These are phyloP conservation scores for Lasiodiplodia gonubiensis DNA, from an alignment of 2,329 filamentous ascomycete genomes.

Conservation along the genomic window DNA sequence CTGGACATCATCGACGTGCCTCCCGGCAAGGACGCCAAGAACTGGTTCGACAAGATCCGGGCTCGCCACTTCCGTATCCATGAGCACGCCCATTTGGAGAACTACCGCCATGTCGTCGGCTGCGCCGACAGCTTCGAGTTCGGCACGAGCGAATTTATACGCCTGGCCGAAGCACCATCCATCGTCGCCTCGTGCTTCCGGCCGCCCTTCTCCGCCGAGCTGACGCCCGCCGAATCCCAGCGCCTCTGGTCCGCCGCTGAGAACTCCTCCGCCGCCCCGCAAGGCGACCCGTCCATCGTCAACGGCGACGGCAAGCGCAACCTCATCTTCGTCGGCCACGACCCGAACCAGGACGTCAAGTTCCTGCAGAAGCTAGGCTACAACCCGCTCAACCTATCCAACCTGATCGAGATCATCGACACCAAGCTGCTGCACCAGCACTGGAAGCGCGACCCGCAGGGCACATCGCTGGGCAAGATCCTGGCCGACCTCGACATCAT, in stretches of 20 bases:
- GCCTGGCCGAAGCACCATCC: conserved; percentile 50
- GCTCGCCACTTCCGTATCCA: conserved; percentile 77
- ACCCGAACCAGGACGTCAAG: conserved; percentile 68
- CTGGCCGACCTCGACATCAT: conserved; percentile 68
- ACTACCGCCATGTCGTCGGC: conserved; percentile 71
- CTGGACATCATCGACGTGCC: conserved; percentile 58
- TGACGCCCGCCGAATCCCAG: conserved; percentile 3
- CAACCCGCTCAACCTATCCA: conserved; percentile 59
- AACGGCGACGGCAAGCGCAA: conserved; percentile 55
- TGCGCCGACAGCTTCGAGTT: conserved; percentile 79
- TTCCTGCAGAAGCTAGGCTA: conserved; percentile 72
- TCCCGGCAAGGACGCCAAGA: conserved; percentile 65
- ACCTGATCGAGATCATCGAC: conserved; percentile 71
- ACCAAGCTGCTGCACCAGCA: conserved; percentile 73
- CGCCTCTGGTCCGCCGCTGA: background rate
- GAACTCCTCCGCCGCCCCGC: background rate
- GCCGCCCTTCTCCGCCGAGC: conserved; percentile 57
- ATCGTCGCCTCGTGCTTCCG: conserved; percentile 62
- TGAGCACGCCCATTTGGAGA: conserved; percentile 71
- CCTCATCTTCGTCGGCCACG: conserved; percentile 81
- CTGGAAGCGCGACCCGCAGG: conserved; percentile 60
- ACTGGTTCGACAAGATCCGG: conserved; percentile 72
- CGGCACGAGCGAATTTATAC: conserved; percentile 65
- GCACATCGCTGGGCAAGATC: conserved; percentile 64
- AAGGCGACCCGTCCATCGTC: conserved; percentile 5